Conservation (phyloP, 1,139 yeast genomes). For the Wickerhamomyces sp. region DNA sequence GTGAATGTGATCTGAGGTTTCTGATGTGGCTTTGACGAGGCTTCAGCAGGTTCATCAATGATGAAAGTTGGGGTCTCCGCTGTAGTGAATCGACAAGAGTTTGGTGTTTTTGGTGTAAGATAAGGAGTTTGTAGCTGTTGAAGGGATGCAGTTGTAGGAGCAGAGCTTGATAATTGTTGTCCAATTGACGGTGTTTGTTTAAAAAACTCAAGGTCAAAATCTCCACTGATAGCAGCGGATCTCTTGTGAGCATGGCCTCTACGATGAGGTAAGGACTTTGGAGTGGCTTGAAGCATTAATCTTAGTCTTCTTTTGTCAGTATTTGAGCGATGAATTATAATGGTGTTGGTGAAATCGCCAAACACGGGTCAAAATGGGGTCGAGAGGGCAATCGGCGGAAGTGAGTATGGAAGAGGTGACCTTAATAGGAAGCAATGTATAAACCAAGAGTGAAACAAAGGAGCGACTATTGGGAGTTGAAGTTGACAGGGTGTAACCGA, state of each 20-base stretch:
- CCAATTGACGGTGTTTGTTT: constrained; percentile 22
- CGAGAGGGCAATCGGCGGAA: too few relatives aligned
- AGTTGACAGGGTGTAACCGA: too few relatives aligned
- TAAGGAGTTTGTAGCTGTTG: background rate
- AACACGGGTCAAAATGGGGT: too few relatives aligned
- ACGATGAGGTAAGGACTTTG: constrained; percentile 20
- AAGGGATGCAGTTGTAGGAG: constrained; percentile 9
- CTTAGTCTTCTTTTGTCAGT: too few relatives aligned
- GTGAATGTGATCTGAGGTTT: background rate
- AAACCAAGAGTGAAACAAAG: too few relatives aligned
- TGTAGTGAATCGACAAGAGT: constrained; percentile 2
- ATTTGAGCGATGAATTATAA: too few relatives aligned
- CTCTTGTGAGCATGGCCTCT: constrained; percentile 62
- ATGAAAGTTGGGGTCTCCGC: constrained; percentile 10
- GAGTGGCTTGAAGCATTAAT: constrained; percentile 2
- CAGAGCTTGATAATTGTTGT: constrained; percentile 17
- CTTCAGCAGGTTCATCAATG: constrained; percentile 10
- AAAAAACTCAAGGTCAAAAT: constrained; percentile 44
- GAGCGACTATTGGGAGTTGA: too few relatives aligned
- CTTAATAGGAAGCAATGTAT: too few relatives aligned
- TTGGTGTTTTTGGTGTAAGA: constrained; percentile 3
- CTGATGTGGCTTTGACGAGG: too few relatives aligned
- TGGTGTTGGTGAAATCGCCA: too few relatives aligned
- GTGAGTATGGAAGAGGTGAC: too few relatives aligned
- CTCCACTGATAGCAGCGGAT: constrained; percentile 72